A percentile compares a stretch with the other conserved stretches of the same genome.
Conservation (phyloP, 805 yeast genomes). For the Soucietia sequanensis region DNA sequence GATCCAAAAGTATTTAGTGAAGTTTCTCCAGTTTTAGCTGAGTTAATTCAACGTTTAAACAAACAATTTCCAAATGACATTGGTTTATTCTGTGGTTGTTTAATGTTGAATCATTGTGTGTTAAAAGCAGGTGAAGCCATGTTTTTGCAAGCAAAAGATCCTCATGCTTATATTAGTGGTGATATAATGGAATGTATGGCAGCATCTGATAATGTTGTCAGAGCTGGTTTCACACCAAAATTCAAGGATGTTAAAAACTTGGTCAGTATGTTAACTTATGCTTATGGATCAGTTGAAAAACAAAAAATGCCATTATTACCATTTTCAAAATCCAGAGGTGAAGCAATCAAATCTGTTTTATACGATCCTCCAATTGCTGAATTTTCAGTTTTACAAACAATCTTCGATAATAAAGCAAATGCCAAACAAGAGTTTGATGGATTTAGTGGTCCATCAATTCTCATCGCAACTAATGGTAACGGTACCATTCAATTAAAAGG, state of each 20-base stretch:
- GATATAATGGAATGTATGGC: conserved; percentile 99
- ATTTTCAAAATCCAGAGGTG: conserved; percentile 63
- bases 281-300: conserved; percentile 84
- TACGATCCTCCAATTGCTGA: conserved; percentile 98
- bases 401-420: conserved; percentile 47
- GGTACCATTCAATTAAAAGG: conserved; percentile 56
- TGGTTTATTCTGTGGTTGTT: conserved; percentile 94
- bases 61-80: conserved; percentile 90
- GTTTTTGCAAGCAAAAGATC: conserved; percentile 94
- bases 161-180: conserved; percentile 96
- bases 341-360: conserved; percentile 56
- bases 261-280: conserved; percentile 87
- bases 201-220: conserved; percentile 95
- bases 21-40: conserved; percentile 54
- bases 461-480: conserved; percentile 78
- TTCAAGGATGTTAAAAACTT: conserved; percentile 92
- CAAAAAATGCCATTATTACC: conserved; percentile 79
- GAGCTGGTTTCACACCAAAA: conserved; percentile 99
- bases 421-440: conserved; percentile 56
- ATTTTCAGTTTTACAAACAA: conserved; percentile 87
- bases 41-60: conserved; percentile 72
- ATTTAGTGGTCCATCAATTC: conserved; percentile 83
- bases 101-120: conserved; percentile 83
- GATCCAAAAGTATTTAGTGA: conserved; percentile 58
- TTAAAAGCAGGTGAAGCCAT: conserved; percentile 91